These are phyloP conservation scores for Boletus coccyginus DNA, from an alignment of 768 basidiomycete genomes.

Conservation along the genomic window DNA sequence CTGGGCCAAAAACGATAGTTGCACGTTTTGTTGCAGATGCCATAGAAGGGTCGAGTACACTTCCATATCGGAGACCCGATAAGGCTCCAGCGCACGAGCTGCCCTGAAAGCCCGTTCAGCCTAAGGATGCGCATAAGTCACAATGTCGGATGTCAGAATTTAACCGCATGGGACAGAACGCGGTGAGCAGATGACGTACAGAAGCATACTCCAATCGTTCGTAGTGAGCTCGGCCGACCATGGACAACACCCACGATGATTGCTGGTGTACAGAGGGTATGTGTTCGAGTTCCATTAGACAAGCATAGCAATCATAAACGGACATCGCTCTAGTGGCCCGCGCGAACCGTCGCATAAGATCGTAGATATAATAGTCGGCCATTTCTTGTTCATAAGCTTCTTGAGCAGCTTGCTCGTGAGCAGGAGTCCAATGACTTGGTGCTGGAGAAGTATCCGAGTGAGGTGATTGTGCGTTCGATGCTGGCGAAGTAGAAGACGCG, in stretches of 20 bases:
- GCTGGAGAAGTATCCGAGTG: conserved; percentile 63
- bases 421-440: conserved; percentile 59
- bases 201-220: conserved; percentile 86
- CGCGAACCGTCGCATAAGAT: conserved; percentile 79
- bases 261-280: conserved; percentile 73
- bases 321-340: conserved; percentile 73
- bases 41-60: conserved; percentile 94
- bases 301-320: conserved; percentile 71
- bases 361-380: conserved; percentile 82
- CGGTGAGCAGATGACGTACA: conserved; percentile 49
- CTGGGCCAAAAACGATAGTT: conserved; percentile 90
- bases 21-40: conserved; percentile 84
- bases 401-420: conserved; percentile 69
- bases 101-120: conserved; percentile 87
- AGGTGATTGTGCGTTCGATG: conserved; percentile 56
- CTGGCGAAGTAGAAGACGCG: conserved; percentile 60
- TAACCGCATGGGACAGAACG: conserved; percentile 6
- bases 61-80: conserved; percentile 90
- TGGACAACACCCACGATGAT: conserved; percentile 73
- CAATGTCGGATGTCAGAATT: conserved; percentile 13
- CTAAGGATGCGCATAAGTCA: conserved; percentile 42
- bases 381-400: conserved; percentile 68
- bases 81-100: conserved; percentile 82
- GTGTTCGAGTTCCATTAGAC: conserved; percentile 72
- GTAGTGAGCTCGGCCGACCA: conserved; percentile 86